Conservation (phyloP, 345 rosid species). For the Punica granatum region DNA sequence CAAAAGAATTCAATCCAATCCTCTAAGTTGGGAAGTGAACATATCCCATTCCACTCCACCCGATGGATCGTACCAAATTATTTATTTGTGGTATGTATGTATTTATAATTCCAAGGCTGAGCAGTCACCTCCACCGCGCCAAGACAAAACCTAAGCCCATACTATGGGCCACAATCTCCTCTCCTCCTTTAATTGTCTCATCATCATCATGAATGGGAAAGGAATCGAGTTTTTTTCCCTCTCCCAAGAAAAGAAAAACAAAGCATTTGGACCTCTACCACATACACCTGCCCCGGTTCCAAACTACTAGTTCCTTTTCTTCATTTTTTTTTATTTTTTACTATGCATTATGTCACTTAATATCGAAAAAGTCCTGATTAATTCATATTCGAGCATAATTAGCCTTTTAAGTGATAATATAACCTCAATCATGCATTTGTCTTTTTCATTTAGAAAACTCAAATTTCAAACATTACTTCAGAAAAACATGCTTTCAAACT, state of each 20-base stretch:
- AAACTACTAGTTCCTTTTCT: neutral
- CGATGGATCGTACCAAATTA: too few relatives aligned
- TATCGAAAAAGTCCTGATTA: too few relatives aligned
- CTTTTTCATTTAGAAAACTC: too few relatives aligned
- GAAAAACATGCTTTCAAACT: too few relatives aligned
- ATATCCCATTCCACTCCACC: neutral
- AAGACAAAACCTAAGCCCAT: constrained; percentile 6
- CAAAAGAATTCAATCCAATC: neutral
- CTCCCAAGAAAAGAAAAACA: neutral
- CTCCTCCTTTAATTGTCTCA: constrained; percentile 1
- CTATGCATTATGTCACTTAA: too few relatives aligned
- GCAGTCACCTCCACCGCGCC: constrained; percentile 12
- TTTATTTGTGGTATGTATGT: neutral
- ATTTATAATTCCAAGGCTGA: neutral
- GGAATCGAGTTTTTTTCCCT: neutral
- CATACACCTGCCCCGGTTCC: constrained; percentile 9
- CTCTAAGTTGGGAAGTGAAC: neutral
- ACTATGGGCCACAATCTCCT: too few relatives aligned
- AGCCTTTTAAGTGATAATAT: too few relatives aligned
- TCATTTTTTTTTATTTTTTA: neutral
- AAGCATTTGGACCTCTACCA: constrained; percentile 9
- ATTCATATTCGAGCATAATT: too few relatives aligned
- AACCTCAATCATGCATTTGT: too few relatives aligned
- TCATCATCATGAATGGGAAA: neutral
- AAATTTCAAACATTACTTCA: too few relatives aligned